phyloP scores from a whole-genome alignment of 305 asterid species.

The Fraxinus baroniana region DNA sequence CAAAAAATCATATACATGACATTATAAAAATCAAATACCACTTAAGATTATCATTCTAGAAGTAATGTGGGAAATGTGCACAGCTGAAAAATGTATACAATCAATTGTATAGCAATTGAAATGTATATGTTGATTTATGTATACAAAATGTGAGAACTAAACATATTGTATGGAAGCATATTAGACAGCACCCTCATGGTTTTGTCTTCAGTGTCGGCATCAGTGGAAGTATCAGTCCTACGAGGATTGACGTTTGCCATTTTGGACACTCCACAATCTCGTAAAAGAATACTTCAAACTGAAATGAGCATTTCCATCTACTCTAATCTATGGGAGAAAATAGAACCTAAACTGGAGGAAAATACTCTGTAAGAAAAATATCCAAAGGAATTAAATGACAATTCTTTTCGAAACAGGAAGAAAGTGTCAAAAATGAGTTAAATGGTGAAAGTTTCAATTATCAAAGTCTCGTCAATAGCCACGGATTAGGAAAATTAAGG shows the following conservation, averaged over 20 bases:
- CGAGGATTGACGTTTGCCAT: constrained; percentile 43
- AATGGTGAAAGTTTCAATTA: neutral
- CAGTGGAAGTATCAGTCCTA: constrained; percentile 79
- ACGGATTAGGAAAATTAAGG: neutral
- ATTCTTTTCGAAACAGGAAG: neutral
- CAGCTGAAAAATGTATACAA: neutral
- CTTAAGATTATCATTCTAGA: neutral
- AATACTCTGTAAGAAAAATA: neutral
- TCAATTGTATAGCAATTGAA: neutral
- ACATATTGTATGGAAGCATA: neutral
- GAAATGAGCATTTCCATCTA: too few species aligned
- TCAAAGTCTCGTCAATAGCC: neutral
- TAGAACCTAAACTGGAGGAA: neutral
- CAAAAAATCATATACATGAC: too few species aligned
- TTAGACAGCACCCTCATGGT: constrained; percentile 58
- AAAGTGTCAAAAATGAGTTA: neutral
- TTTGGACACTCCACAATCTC: too few species aligned
- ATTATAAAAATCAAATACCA: too few species aligned
- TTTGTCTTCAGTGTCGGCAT: constrained; percentile 88
- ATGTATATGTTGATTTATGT: neutral
- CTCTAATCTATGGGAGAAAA: constrained; percentile 2
- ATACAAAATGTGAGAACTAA: neutral
- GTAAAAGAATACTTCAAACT: too few species aligned
- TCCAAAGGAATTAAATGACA: neutral
- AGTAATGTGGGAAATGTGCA: neutral